These are phyloP conservation scores for Trametes gibbosa DNA, from an alignment of 768 basidiomycete genomes.

Conservation along the genomic window DNA sequence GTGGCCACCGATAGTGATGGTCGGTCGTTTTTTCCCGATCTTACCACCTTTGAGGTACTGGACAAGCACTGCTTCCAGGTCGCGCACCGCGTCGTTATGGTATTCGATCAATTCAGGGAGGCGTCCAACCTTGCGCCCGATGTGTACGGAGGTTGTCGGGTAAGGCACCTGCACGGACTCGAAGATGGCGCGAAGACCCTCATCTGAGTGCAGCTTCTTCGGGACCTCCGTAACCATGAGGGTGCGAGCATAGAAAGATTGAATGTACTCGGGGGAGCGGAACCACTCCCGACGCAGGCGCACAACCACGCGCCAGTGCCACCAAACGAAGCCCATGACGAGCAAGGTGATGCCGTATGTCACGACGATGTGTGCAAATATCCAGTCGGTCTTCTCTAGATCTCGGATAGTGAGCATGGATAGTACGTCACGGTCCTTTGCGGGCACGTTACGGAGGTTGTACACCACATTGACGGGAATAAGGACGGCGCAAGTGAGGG, in stretches of 20 bases:
- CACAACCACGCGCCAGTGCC: slow-evolving; percentile 78
- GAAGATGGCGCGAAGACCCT: slow-evolving; percentile 77
- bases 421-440: slow-evolving; percentile 54
- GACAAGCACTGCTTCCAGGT: slow-evolving; percentile 87
- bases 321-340: slow-evolving; percentile 68
- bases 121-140: slow-evolving; percentile 82
- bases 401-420: slow-evolving; percentile 87
- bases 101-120: slow-evolving; percentile 90
- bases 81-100: slow-evolving; percentile 91
- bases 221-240: slow-evolving; percentile 79
- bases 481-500: slow-evolving; percentile 67
- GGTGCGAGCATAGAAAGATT: slow-evolving; percentile 92
- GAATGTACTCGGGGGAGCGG: slow-evolving; percentile 82
- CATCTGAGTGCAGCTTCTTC: slow-evolving; percentile 79
- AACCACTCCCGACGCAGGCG: slow-evolving; percentile 83
- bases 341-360: slow-evolving; percentile 79
- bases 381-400: slow-evolving; percentile 55
- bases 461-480: slow-evolving; percentile 85
- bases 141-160: slow-evolving; percentile 88
- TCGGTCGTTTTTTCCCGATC: slow-evolving; percentile 79
- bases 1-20: slow-evolving; percentile 72
- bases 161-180: slow-evolving; percentile 72
- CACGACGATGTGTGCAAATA: slow-evolving; percentile 82
- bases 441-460: slow-evolving; percentile 66
- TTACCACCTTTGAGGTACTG: slow-evolving; percentile 83